These are phyloP conservation scores for Pezicula carpinea DNA, from an alignment of 2,329 filamentous ascomycete genomes.

Conservation along the genomic window DNA sequence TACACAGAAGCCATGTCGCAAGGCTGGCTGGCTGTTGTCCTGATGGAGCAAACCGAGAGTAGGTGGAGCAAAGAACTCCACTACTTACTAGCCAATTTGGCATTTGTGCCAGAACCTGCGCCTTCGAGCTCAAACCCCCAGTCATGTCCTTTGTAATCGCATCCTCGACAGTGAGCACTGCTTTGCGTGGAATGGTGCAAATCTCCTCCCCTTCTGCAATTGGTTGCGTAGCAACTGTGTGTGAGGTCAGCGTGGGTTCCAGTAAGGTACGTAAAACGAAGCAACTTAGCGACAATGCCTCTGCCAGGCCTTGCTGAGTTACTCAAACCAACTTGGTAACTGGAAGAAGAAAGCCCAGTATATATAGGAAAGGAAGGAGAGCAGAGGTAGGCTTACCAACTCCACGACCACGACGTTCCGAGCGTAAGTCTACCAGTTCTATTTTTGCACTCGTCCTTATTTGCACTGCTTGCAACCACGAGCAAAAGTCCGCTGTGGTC, in stretches of 20 bases:
- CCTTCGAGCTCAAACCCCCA: conserved; percentile 14
- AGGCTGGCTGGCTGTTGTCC: too few species aligned
- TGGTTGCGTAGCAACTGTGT: conserved; percentile 49
- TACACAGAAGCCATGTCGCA: too few species aligned
- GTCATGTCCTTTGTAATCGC: conserved; percentile 43
- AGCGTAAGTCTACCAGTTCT: conserved; percentile 50
- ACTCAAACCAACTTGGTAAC: not conserved
- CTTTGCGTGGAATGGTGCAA: conserved; percentile 57
- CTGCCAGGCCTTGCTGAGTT: not conserved
- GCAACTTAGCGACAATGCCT: not conserved
- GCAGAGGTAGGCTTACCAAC: conserved; percentile 46
- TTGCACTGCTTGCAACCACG: conserved; percentile 50
- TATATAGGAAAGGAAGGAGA: conserved; percentile 5
- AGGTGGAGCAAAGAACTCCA: conserved; percentile 1
- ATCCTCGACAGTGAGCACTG: conserved; percentile 56
- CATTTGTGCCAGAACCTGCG: conserved; percentile 34
- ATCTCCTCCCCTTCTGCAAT: conserved; percentile 59
- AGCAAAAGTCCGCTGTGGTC: conserved; percentile 46
- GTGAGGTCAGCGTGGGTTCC: conserved; percentile 11
- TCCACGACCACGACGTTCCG: conserved; percentile 53
- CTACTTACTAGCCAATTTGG: conserved; percentile 40
- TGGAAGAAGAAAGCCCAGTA: not conserved
- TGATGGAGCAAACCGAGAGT: not conserved
- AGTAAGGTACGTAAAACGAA: not conserved
- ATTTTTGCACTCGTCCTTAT: conserved; percentile 55